Conservation (phyloP, 169 alveolate genomes). For the Sarcocystis neurona region DNA sequence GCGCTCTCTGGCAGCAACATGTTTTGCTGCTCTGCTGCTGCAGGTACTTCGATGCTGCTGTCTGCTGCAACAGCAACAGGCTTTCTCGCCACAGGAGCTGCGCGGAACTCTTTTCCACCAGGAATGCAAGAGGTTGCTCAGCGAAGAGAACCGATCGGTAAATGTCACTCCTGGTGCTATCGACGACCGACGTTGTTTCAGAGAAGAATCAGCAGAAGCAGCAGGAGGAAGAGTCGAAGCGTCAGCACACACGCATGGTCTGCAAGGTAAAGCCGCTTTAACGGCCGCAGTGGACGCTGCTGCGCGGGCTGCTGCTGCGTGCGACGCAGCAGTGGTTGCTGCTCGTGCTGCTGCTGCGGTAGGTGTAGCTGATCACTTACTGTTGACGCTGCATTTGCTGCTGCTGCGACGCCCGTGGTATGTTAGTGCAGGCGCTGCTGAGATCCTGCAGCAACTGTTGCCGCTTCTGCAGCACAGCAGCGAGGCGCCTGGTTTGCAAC, state of each 20-base stretch:
- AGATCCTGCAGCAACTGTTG: neutral
- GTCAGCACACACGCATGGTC: neutral
- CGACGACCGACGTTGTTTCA: neutral
- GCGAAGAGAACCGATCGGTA: too few species aligned
- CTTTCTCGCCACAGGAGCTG: neutral
- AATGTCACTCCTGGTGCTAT: neutral
- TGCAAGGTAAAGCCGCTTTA: neutral
- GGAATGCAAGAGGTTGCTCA: too few species aligned
- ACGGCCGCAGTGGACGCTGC: neutral
- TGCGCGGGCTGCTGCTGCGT: neutral
- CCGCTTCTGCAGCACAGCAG: neutral
- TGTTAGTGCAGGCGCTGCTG: neutral
- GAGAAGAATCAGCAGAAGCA: neutral
- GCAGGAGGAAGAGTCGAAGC: neutral
- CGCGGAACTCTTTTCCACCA: too few species aligned
- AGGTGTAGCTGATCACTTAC: neutral
- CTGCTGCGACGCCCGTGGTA: neutral
- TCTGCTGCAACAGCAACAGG: too few species aligned
- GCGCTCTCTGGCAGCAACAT: neutral
- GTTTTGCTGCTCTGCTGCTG: neutral
- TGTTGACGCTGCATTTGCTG: neutral
- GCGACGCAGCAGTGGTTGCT: neutral
- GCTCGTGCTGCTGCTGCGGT: neutral
- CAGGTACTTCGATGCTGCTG: too few species aligned
- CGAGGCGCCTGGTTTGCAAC: neutral